phyloP scores from a whole-genome alignment of 2,329 filamentous ascomycete genomes.

The Madurella fahalii region DNA sequence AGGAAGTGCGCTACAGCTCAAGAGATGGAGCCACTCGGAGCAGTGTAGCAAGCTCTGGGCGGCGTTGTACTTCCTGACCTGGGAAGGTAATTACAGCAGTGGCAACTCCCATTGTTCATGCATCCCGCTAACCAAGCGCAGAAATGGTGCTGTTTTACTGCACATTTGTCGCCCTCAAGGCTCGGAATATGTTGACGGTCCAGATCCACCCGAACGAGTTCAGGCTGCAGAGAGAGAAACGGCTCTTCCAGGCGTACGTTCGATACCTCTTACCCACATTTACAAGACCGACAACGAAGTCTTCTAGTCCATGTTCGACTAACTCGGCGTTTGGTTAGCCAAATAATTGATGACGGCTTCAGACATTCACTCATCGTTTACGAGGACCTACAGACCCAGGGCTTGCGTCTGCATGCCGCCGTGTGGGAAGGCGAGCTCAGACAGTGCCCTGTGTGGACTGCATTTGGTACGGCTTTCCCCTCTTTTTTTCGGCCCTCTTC shows the following conservation, averaged over 20 bases:
- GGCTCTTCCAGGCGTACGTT: conserved; percentile 54
- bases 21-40: conserved; percentile 46
- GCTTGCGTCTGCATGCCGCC: conserved; percentile 52
- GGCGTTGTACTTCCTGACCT: conserved; percentile 53
- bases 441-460: conserved; percentile 59
- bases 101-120: neutral
- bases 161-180: conserved; percentile 55
- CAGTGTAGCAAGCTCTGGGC: conserved; percentile 50
- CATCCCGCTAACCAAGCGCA: conserved; percentile 28
- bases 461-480: conserved; percentile 50
- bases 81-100: conserved; percentile 47
- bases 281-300: too few species aligned
- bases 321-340: conserved; percentile 33
- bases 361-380: conserved; percentile 53
- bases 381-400: conserved; percentile 45
- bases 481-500: neutral
- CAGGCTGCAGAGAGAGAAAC: conserved; percentile 44
- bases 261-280: neutral
- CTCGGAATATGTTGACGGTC: conserved; percentile 43
- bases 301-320: neutral
- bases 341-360: conserved; percentile 53
- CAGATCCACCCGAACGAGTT: conserved; percentile 43
- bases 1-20: conserved; percentile 46
- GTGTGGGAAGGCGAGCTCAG: conserved; percentile 52
- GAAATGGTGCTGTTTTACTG: conserved; percentile 59